Base-by-base conservation (phyloP, 305 asterid species). In the Coffea humblotiana region DNA sequence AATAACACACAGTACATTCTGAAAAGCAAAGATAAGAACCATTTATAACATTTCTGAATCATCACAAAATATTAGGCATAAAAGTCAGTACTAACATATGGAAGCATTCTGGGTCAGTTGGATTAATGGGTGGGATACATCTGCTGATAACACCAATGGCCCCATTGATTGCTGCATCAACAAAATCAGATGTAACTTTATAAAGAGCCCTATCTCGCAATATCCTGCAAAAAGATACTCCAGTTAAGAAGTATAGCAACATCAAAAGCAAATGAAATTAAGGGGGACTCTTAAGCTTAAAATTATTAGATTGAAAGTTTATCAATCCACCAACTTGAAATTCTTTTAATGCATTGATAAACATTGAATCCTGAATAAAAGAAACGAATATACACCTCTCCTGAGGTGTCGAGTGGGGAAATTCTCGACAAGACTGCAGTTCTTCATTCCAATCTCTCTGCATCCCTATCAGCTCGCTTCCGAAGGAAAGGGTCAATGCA, bases 381-480 rank as follows among this genome's bases (percentile, higher is more conserved):
- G 75, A 75, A 43, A 78, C 25, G 21, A 35, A 66, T 21, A 65
- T 48, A 64, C 98, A 78, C 98, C 96, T 95, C 87, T 95, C 98
- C 84, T 90, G 98, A 81, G 91, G 90, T 2, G 90, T 85, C 49
- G 89, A 82, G 83, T 91, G 99, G 43, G 99, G 96, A 79, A 95
- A 93, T 85, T 95, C 98, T 78, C 98, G 91, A 84, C 97, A 93
- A 63, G 98, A 92, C 83, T 95, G 99, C 87, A 93, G 78, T 84
- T 95, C 99, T 86, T 95, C 99, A 76, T 95, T 95, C 99, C 99
- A 93, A 82, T 95, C 99, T 81, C 99, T 91, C 89, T 93, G 98
- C 98, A 95, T 93, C 54, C 99, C 99, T 88, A 95, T 91, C 90
- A 93, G 85, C 89, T 95, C 99, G 83, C 97, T 91, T 85, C 99